Percentiles rank a stretch among this genome's conserved stretches.
Evolutionary conservation across 2,329 filamentous ascomycete species (phyloP).

Genomic region (Fusarium scirpi): DNA sequence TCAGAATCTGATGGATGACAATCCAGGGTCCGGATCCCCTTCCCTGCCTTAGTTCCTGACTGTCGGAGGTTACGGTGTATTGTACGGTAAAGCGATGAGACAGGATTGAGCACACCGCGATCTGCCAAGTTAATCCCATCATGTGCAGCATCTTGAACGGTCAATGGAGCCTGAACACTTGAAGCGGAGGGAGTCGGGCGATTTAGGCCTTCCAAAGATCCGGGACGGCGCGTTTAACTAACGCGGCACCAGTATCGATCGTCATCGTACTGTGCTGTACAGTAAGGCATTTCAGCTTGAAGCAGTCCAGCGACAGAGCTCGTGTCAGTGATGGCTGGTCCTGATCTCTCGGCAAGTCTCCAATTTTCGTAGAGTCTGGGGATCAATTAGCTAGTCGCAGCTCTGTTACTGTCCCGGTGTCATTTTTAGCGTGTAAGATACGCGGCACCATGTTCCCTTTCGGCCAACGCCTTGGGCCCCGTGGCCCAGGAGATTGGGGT

Average conservation of each 20-base stretch:
- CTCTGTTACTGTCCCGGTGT: conserved; percentile 31
- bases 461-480: conserved; percentile 39
- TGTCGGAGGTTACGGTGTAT: conserved; percentile 38
- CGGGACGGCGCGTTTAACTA: conserved; percentile 23
- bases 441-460: conserved; percentile 17
- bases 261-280: conserved; percentile 24
- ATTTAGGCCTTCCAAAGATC: conserved; percentile 16
- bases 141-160: conserved; percentile 28
- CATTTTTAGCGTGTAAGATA: conserved; percentile 26
- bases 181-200: conserved; percentile 23
- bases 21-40: conserved; percentile 5
- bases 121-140: conserved; percentile 29
- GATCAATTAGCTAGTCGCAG: conserved; percentile 32
- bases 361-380: conserved; percentile 40
- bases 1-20: neutral
- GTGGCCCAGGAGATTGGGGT: conserved; percentile 44
- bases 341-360: conserved; percentile 32
- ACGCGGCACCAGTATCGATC: conserved; percentile 29
- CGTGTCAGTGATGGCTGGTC: conserved; percentile 45
- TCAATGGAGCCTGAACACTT: conserved; percentile 14
- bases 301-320: conserved; percentile 29
- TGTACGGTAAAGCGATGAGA: neutral
- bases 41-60: conserved; percentile 18
- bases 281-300: conserved; percentile 21
- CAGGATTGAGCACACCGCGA: conserved; percentile 12